Conservation (phyloP, 257 asterid genomes). For the Solanum peruvianum region DNA sequence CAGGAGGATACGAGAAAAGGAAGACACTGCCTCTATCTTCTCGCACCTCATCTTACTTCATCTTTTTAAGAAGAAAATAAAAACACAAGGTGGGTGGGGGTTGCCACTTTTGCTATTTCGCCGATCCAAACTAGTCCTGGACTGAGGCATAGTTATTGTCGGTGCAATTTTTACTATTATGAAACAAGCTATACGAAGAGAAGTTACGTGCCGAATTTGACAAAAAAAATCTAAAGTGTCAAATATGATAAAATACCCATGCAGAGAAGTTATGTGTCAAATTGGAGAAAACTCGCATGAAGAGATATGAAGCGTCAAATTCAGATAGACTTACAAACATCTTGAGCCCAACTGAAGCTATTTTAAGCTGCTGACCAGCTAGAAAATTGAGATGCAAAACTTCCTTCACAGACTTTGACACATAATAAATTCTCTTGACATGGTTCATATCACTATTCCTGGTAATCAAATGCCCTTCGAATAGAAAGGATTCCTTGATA, state of each 20-base stretch:
- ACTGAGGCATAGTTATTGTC: neutral
- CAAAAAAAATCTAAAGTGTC: neutral
- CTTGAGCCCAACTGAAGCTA: constrained; percentile 92
- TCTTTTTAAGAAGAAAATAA: neutral
- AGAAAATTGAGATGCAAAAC: constrained; percentile 73
- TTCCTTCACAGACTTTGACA: constrained; percentile 73
- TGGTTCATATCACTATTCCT: constrained; percentile 69
- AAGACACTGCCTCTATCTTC: neutral
- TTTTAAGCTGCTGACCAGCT: constrained; percentile 91
- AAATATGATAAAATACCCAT: neutral
- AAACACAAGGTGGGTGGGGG: neutral
- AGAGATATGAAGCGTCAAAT: neutral
- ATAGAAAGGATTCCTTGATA: constrained; percentile 64
- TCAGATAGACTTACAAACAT: constrained; percentile 66
- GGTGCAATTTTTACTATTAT: neutral
- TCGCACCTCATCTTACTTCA: neutral
- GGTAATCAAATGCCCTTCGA: constrained; percentile 72
- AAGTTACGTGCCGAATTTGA: neutral
- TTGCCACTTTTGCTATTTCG: neutral
- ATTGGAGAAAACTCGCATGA: neutral
- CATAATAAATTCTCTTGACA: constrained; percentile 79
- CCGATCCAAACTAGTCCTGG: neutral
- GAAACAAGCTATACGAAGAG: neutral
- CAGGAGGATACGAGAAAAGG: neutral
- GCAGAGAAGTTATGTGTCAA: neutral